These are phyloP conservation scores for Torulaspora globosa DNA, from an alignment of 1,139 yeast species.

Conservation along the genomic window DNA sequence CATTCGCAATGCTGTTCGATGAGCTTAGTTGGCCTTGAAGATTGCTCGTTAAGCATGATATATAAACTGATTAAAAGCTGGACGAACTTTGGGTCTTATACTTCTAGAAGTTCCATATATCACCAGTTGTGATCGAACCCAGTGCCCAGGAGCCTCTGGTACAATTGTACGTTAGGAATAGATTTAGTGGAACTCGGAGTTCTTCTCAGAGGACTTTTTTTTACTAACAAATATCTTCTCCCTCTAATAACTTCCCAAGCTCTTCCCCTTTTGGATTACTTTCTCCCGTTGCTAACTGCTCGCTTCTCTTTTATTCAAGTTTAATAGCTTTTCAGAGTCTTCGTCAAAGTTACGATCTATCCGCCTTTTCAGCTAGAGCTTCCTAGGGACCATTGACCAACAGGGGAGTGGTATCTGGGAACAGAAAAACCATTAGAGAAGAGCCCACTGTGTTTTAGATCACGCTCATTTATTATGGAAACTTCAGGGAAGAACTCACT, in stretches of 20 bases:
- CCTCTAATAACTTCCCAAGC: slow-evolving; percentile 14
- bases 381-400: slow-evolving; percentile 6
- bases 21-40: neutral
- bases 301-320: neutral
- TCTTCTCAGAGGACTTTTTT: neutral
- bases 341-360: neutral
- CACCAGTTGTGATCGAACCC: neutral
- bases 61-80: neutral
- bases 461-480: slow-evolving; percentile 11
- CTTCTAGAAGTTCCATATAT: too few relatives aligned
- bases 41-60: slow-evolving; percentile 2
- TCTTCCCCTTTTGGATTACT: slow-evolving; percentile 17
- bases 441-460: neutral
- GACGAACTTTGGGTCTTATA: neutral
- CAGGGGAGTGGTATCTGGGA: slow-evolving; percentile 13
- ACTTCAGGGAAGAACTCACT: slow-evolving; percentile 38
- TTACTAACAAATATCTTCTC: slow-evolving; percentile 14
- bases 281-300: slow-evolving; percentile 6
- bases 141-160: slow-evolving; percentile 4
- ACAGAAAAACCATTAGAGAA: slow-evolving; percentile 1
- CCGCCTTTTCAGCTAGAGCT: neutral
- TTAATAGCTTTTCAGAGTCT: neutral
- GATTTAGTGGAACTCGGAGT: neutral
- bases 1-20: neutral
- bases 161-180: slow-evolving; percentile 4